Evolutionary conservation across 768 basidiomycete species (phyloP), one percentile per base, ranked within the genome.

Genomic region (Podaxis sp.): DNA sequence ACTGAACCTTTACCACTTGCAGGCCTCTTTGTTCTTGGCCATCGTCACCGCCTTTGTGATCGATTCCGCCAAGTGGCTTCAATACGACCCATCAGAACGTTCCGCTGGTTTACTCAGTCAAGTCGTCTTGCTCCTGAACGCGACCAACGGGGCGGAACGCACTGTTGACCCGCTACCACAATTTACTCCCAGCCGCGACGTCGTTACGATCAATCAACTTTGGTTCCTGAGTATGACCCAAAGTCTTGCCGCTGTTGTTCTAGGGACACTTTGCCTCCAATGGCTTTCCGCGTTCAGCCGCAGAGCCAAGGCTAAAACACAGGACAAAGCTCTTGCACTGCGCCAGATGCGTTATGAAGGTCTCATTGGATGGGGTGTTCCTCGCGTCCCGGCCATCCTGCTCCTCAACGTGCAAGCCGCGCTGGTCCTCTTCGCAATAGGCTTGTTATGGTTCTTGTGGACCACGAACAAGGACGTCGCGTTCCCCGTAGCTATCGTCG

Each of bases 331-430:
- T 3, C 41, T 69, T 9, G 61, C 66, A 13, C 41, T 70, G 3
- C 69, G 73, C 1, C 71, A 73, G 46, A 63, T 74, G 57, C 73
- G 73, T 4, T 70, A 72, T 46, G 70, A 73, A 46, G 74, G 71
- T 4, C 63, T 75, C 27, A 38, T 67, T 7, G 61, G 57, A 8
- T 76, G 75, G 75, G 63, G 69, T 24, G 70, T 76, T 15, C 69
- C 71, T 0, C 55, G 56, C 19, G 72, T 75, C 36, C 52, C 75
- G 1, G 66, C 72, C 2, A 38, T 66, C 5, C 68, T 76, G 12
- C 74, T 74, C 8, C 56, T 75, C 9, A 59, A 74, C 7, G 66
- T 77, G 3, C 74, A 75, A 57, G 57, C 65, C 11, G 68, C 74
- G 2, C 58, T 76, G 36, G 62, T 74, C 4, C 65, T 75, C 4